These are phyloP conservation scores for Phytophthora vignae DNA, from an alignment of 352 stramenopile species.

Conservation along the genomic window DNA sequence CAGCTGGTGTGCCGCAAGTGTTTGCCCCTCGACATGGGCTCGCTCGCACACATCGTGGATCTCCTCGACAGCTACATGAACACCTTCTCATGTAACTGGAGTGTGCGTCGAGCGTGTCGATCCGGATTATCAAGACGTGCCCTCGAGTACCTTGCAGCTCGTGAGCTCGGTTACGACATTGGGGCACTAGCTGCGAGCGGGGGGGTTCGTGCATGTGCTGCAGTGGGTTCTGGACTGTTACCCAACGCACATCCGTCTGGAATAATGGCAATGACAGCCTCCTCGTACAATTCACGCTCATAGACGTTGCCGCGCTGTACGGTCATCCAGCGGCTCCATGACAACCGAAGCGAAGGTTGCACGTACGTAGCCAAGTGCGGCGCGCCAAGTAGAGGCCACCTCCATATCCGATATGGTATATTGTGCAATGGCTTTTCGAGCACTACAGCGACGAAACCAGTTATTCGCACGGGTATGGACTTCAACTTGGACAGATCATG, in stretches of 20 bases:
- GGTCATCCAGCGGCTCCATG: conserved; percentile 7
- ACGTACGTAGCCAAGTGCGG: too few species aligned
- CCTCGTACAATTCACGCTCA: not conserved
- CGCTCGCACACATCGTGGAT: conserved; percentile 2
- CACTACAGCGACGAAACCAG: not conserved
- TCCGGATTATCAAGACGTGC: conserved; percentile 3
- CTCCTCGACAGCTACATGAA: conserved; percentile 5
- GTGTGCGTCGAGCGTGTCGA: not conserved
- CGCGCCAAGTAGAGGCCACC: not conserved
- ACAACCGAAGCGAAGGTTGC: not conserved
- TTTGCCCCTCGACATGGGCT: not conserved
- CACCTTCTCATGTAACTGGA: conserved; percentile 4
- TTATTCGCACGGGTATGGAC: not conserved
- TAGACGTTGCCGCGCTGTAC: not conserved
- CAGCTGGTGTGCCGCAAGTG: not conserved
- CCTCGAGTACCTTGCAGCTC: conserved; percentile 3
- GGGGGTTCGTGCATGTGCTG: conserved; percentile 1
- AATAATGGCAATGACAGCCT: not conserved
- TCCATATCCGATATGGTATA: too few species aligned
- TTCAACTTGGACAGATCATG: too few species aligned
- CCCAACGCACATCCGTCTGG: not conserved
- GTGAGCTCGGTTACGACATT: not conserved
- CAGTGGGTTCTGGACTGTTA: not conserved
- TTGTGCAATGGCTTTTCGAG: not conserved
- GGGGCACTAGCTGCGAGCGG: not conserved